These are phyloP conservation scores for Fusarium dlaminii DNA, from an alignment of 2,329 filamentous ascomycete genomes.

Conservation along the genomic window DNA sequence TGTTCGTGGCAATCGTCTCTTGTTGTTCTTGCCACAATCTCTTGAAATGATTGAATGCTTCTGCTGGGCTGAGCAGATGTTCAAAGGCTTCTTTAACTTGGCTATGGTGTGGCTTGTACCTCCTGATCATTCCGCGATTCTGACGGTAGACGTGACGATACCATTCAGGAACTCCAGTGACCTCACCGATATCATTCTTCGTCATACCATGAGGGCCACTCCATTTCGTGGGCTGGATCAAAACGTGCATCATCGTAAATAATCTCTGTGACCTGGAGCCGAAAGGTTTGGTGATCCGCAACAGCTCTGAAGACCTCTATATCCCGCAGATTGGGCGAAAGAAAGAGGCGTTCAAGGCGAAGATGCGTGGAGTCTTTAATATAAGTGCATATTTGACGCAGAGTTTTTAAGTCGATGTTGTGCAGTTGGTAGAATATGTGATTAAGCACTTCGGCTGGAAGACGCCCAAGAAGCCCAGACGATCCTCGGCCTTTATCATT, in stretches of 20 bases:
- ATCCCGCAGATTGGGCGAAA: neutral
- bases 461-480: neutral
- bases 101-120: neutral
- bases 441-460: no score
- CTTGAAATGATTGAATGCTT: constrained; percentile 46
- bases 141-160: neutral
- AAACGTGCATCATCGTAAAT: constrained; percentile 31
- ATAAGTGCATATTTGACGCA: neutral
- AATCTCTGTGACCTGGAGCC: constrained; percentile 16
- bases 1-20: constrained; percentile 40
- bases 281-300: neutral
- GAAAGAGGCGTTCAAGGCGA: neutral
- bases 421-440: no score
- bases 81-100: neutral
- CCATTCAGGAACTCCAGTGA: neutral
- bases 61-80: neutral
- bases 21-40: constrained; percentile 48
- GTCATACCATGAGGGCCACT: neutral
- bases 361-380: neutral
- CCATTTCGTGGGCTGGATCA: neutral
- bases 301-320: neutral
- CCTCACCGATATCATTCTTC: neutral
- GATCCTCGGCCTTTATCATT: neutral
- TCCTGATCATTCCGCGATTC: fast-evolving
- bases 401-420: neutral